phyloP scores from a whole-genome alignment of 257 asterid species.

The Misopates orontium region DNA sequence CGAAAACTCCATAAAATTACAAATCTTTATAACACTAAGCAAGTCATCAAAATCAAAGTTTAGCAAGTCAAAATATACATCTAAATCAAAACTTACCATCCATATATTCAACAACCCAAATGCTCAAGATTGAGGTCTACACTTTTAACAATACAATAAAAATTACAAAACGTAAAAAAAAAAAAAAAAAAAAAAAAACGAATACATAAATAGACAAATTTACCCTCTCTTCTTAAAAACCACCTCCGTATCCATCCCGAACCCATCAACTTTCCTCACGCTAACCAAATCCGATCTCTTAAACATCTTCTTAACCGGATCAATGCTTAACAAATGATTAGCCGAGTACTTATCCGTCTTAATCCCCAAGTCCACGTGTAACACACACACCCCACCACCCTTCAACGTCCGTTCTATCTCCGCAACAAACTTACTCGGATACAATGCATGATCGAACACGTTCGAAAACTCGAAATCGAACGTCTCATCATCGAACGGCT shows the following conservation, averaged over 20 bases:
- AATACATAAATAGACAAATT: no score
- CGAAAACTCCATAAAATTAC: no score
- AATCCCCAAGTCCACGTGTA: slow-evolving; percentile 59
- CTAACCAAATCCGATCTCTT: slow-evolving; percentile 48
- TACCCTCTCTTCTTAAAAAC: slow-evolving; percentile 46
- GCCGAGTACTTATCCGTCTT: slow-evolving; percentile 76
- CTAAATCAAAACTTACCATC: no score
- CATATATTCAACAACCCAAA: no score
- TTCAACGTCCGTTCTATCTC: slow-evolving; percentile 80
- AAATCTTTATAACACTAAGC: no score
- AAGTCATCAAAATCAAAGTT: no score
- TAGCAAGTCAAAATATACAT: no score
- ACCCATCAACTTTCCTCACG: slow-evolving; percentile 58
- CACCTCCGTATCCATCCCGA: slow-evolving; percentile 78
- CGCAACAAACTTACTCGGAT: slow-evolving; percentile 57
- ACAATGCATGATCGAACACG: slow-evolving; percentile 72
- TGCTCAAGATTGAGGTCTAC: no score
- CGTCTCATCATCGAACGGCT: slow-evolving; percentile 52
- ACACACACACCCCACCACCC: slow-evolving; percentile 58
- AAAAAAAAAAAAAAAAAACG: no score
- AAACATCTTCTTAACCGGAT: slow-evolving; percentile 67
- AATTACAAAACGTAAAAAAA: no score
- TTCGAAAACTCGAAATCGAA: slow-evolving; percentile 71
- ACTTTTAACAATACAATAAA: no score
- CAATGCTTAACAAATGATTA: slow-evolving; percentile 63